Evolutionary conservation across 2,329 filamentous ascomycete genomes (phyloP), one percentile per base, ranked within the genome.

Genomic region (Xylaria sp.): DNA sequence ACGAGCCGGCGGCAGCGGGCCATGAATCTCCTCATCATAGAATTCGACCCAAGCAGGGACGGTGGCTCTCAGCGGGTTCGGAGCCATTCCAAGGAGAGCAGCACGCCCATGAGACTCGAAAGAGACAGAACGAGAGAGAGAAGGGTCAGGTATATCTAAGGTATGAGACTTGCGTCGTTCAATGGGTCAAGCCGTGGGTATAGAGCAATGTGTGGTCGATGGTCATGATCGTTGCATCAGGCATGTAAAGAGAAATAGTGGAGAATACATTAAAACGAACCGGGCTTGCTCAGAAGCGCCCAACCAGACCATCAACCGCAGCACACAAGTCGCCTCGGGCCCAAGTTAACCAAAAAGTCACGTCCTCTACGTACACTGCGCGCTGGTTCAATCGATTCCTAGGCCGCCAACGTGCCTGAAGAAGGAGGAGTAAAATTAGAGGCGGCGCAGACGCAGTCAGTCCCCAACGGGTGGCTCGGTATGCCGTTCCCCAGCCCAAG

Each of bases 1-100:
- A n/a, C 56, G 39, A 44, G n/a, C 23, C 15, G 72, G 59, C 15
- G 67, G 41, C 25, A 48, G 66, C 50, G 72, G 68, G 15, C 76
- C 76, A 58, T 78, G 77, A 48, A 72, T 66, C 34, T 77, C 59
- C 57, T 78, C 73, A 55, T 78, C 75, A 50, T 77, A 78, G 2
- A 77, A 68, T 69, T 77, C 76, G 55, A 78, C 77, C 77, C 77
- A 78, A 46, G 77, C 73, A 68, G 77, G 77, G 61, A 78, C 72
- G 23, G 76, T 76, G 48, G 63, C 71, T 74, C 77, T 74, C 68
- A 78, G 59, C 23, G 74, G 72, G 64, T 77, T 77, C 57, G 70
- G 74, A 65, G 73, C 65, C 77, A 78, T 78, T 60, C 70, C 73
- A 63, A 59, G 52, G 50, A 63, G 25, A 54, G 58, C 54, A 58